Base-by-base conservation (phyloP, 805 yeast genomes). In the Candida stauntonica region DNA sequence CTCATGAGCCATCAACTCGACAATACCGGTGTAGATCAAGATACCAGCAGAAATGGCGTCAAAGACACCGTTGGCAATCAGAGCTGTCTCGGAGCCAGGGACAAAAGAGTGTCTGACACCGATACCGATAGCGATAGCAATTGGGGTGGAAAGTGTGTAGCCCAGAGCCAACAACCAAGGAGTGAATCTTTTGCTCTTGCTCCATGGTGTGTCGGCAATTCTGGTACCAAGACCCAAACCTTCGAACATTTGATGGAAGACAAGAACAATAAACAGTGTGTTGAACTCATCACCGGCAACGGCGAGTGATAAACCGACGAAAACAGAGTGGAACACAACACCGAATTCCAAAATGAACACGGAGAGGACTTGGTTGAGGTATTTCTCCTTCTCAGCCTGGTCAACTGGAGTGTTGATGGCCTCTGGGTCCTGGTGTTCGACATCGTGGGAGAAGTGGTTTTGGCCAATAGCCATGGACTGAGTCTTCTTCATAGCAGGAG, bases 181-280 rank as follows among this genome's bases (percentile, higher is more conserved):
- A 1, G 81, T 72, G 47, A 53, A 63, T 46, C 68, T 64, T 50
- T 60, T 65, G 15, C 44, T 26, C 7, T 50, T 35, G 26, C 61
- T 57, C 60, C 60, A 56, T 21, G 63, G 52, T 1, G 76, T 67
- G 21, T 68, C 70, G 1, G 87, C 82, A 26, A 83, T 68, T 60
- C 95, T 75, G 7, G 91, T 73, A 17, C 95, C 95, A 47, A 86
- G 66, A 42, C 95, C 95, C 34, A 86, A 68, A 35, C 95, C 95
- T 63, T 86, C 95, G 55, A 86, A 86, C 67, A 79, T 68, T 61
- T 86, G 95, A 58, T 86, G 88, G 68, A 77, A 78, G 5, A 79
- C 74, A 31, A 73, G 47, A n/a, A 73, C 95, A 45, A 81, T 72
- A 59, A 81, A 85, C 35, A 86, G 64, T 5, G 85, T 73, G 42